Evolutionary conservation across 768 basidiomycete genomes (phyloP).

Genomic region (Pleurotus cornucopiae): DNA sequence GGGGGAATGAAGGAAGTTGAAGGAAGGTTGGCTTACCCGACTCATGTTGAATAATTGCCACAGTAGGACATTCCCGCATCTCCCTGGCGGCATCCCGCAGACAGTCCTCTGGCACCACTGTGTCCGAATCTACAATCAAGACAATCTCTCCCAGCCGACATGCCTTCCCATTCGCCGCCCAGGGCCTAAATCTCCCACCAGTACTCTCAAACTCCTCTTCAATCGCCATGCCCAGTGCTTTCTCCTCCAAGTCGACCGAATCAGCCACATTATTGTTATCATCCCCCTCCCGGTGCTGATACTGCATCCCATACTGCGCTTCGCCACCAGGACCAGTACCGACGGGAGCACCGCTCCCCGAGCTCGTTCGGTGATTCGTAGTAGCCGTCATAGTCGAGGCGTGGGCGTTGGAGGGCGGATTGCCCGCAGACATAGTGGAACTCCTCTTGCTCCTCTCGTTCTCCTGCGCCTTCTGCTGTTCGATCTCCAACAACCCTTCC

Average conservation of each 20-base stretch:
- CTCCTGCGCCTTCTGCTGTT: neutral
- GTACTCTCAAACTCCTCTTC: constrained; percentile 64
- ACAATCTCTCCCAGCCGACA: constrained; percentile 74
- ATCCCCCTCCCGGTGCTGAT: constrained; percentile 61
- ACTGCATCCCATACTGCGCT: constrained; percentile 56
- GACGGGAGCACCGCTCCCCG: neutral
- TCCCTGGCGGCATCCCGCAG: constrained; percentile 83
- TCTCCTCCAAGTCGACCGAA: constrained; percentile 58
- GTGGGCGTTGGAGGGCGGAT: neutral
- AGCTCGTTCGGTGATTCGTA: constrained; percentile 14
- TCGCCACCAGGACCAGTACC: neutral
- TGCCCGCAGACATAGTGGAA: neutral
- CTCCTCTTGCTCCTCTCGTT: neutral
- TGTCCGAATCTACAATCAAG: constrained; percentile 77
- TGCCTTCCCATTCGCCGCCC: constrained; percentile 71
- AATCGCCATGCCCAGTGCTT: constrained; percentile 66
- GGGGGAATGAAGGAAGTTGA: constrained; percentile 9
- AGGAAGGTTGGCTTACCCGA: constrained; percentile 36
- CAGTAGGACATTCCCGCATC: constrained; percentile 66
- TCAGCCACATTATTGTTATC: constrained; percentile 36
- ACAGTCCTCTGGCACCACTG: constrained; percentile 78
- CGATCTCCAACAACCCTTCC: constrained; percentile 30
- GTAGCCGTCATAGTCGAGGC: neutral
- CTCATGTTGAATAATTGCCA: constrained; percentile 86
- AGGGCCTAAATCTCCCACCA: constrained; percentile 50